These are phyloP conservation scores for Rubia peregrina DNA, from an alignment of 305 asterid genomes.

Conservation along the genomic window DNA sequence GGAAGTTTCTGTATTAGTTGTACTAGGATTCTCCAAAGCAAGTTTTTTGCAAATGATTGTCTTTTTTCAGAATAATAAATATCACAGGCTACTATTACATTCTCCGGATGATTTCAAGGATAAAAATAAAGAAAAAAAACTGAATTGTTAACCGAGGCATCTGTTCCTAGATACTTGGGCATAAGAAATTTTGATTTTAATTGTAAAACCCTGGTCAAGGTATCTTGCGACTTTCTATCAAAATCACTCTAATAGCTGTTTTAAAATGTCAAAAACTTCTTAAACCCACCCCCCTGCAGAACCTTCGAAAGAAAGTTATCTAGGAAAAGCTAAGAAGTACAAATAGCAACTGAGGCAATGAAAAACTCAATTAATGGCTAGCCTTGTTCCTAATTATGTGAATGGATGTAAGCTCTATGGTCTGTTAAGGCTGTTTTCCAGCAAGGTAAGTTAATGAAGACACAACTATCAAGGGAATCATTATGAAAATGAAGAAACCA, in stretches of 20 bases:
- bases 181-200: too few relatives aligned
- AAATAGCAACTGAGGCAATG: background rate
- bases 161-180: background rate
- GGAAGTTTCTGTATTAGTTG: too few relatives aligned
- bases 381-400: background rate
- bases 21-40: too few relatives aligned
- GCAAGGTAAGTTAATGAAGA: background rate
- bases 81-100: too few relatives aligned
- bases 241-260: background rate
- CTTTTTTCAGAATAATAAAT: too few relatives aligned
- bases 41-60: too few relatives aligned
- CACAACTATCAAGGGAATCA: background rate
- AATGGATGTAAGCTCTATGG: background rate
- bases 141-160: background rate
- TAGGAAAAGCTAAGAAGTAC: constrained; percentile 6
- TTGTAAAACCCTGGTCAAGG: background rate
- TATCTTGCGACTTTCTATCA: background rate
- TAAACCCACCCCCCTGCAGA: background rate
- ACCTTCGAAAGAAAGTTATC: background rate
- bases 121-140: background rate
- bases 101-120: too few relatives aligned
- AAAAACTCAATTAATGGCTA: background rate
- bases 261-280: background rate
- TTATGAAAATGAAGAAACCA: background rate
- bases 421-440: background rate